These are phyloP conservation scores for Gleditsia sinensis DNA, from an alignment of 306 rosid genomes.

Conservation along the genomic window DNA sequence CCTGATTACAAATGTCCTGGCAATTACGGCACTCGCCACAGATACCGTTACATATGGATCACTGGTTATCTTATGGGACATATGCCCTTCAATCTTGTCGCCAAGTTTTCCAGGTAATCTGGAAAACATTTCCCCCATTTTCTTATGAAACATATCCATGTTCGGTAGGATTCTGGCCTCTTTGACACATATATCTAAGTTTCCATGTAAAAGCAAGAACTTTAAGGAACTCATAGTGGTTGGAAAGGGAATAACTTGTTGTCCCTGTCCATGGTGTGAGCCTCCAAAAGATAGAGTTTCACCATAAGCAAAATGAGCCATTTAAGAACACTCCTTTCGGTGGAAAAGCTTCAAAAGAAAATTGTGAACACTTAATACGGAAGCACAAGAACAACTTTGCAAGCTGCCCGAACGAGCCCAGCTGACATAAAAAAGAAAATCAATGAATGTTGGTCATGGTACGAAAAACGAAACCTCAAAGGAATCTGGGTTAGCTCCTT, in stretches of 20 bases:
- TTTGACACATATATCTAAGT: slow-evolving; percentile 59
- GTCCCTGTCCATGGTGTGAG: slow-evolving; percentile 66
- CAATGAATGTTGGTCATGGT: background rate
- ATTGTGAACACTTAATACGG: background rate
- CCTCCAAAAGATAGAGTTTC: slow-evolving; percentile 63
- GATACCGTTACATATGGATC: slow-evolving; percentile 85
- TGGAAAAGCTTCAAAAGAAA: background rate
- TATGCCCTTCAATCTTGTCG: slow-evolving; percentile 41
- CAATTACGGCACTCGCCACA: slow-evolving; percentile 67
- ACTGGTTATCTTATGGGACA: slow-evolving; percentile 50
- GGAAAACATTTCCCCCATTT: slow-evolving; percentile 52
- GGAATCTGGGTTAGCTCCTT: background rate
- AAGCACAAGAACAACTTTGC: background rate
- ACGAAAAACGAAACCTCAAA: background rate
- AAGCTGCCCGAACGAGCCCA: background rate
- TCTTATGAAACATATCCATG: slow-evolving; percentile 70
- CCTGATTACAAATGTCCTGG: slow-evolving; percentile 76
- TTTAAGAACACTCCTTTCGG: background rate
- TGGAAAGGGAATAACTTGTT: slow-evolving; percentile 57
- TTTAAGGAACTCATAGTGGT: slow-evolving; percentile 53
- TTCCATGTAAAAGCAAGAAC: slow-evolving; percentile 68
- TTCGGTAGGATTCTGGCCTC: slow-evolving; percentile 80
- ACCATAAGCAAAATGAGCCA: slow-evolving; percentile 49
- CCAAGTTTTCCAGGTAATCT: slow-evolving; percentile 41
- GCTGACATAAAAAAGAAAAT: background rate